A percentile compares a stretch with the other conserved stretches of the same genome.
Evolutionary conservation across 805 yeast genomes (phyloP).

Genomic region (Ogataea paradorogensis): DNA sequence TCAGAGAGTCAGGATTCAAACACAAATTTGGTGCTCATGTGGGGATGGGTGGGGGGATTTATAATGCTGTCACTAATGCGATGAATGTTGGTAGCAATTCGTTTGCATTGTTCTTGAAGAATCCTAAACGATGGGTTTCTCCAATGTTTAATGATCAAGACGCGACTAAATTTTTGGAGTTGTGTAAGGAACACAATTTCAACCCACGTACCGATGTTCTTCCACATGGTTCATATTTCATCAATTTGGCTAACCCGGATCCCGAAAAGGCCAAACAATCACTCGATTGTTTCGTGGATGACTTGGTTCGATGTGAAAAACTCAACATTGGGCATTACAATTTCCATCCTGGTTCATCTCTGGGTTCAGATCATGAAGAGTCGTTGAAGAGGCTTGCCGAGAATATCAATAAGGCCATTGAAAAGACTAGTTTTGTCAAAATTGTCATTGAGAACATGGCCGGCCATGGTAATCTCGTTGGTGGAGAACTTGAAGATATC

Average conservation of each 20-base stretch:
- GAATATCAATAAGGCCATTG: constrained; percentile 75
- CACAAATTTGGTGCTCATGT: constrained; percentile 88
- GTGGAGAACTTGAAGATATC: constrained; percentile 75
- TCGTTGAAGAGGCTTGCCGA: constrained; percentile 71
- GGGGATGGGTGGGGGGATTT: constrained; percentile 69
- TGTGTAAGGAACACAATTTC: constrained; percentile 63
- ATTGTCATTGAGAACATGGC: constrained; percentile 97
- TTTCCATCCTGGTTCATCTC: constrained; percentile 89
- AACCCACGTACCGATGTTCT: constrained; percentile 75
- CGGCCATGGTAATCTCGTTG: constrained; percentile 90
- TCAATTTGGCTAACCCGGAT: constrained; percentile 91
- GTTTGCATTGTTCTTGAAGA: constrained; percentile 86
- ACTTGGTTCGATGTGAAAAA: constrained; percentile 80
- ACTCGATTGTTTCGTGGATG: constrained; percentile 77
- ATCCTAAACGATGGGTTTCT: constrained; percentile 89
- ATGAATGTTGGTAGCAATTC: constrained; percentile 63
- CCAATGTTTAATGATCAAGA: constrained; percentile 71
- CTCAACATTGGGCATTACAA: constrained; percentile 84
- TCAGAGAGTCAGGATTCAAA: constrained; percentile 41
- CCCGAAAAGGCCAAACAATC: constrained; percentile 73
- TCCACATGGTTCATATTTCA: constrained; percentile 94
- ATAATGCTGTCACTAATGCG: constrained; percentile 39
- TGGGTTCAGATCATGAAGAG: constrained; percentile 60
- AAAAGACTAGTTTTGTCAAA: constrained; percentile 72
- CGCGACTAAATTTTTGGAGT: constrained; percentile 57